A percentile compares a stretch with the other conserved stretches of the same genome.
Conservation (phyloP, 148 eudicot genomes). For the Rhododendron williamsianum region DNA sequence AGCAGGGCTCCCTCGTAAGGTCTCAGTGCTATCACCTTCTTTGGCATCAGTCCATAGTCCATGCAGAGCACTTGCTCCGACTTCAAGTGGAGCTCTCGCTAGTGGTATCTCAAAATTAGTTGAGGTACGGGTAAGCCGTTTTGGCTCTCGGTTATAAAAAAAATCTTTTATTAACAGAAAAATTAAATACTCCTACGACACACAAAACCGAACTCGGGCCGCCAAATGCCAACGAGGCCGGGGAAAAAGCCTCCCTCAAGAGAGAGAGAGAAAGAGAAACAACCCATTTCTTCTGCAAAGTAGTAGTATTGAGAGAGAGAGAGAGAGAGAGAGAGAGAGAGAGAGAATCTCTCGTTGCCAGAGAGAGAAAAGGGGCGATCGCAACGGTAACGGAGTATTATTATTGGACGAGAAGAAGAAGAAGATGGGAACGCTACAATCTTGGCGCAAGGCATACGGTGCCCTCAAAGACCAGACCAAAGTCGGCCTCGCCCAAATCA, state of each 20-base stretch:
- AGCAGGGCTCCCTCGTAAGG: too few relatives aligned
- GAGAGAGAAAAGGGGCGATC: slow-evolving; percentile 24
- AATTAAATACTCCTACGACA: neutral
- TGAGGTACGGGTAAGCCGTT: accelerated
- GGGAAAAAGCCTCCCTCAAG: neutral
- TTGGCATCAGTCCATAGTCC: too few relatives aligned
- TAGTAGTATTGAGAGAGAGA: neutral
- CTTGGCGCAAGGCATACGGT: slow-evolving; percentile 88
- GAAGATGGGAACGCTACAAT: slow-evolving; percentile 64
- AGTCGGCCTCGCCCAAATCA: slow-evolving; percentile 94
- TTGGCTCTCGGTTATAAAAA: too few relatives aligned
- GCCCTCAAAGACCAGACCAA: slow-evolving; percentile 90
- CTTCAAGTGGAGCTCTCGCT: too few relatives aligned
- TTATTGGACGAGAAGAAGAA: slow-evolving; percentile 7
- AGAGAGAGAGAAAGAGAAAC: neutral
- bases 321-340: neutral
- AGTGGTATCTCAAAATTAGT: too few relatives aligned
- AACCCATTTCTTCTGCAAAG: neutral
- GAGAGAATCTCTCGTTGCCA: slow-evolving; percentile 2
- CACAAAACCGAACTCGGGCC: neutral
- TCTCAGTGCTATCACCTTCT: too few relatives aligned
- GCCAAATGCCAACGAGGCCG: slow-evolving; percentile 15
- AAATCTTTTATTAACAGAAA: too few relatives aligned
- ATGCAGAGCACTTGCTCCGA: too few relatives aligned
- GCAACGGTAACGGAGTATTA: slow-evolving; percentile 16